Evolutionary conservation across 805 yeast genomes (phyloP).

Genomic region (Candida fluviatilis): DNA sequence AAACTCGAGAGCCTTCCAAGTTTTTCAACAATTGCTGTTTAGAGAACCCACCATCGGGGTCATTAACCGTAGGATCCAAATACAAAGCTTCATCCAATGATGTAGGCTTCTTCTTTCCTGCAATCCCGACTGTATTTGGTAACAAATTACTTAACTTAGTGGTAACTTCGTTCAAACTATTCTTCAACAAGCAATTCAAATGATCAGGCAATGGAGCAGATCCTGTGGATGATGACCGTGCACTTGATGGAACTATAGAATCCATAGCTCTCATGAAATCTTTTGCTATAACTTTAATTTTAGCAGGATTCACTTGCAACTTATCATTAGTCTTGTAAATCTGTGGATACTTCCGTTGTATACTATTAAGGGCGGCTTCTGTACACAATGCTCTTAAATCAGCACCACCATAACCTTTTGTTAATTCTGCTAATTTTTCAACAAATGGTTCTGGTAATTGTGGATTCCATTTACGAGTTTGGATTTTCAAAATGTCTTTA

Average conservation of each 20-base stretch:
- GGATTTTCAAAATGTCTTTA: conserved; percentile 73
- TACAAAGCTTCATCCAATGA: conserved; percentile 68
- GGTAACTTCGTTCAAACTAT: conserved; percentile 44
- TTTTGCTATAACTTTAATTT: conserved; percentile 68
- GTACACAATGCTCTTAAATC: conserved; percentile 92
- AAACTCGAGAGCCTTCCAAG: conserved; percentile 58
- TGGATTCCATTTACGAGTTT: conserved; percentile 87
- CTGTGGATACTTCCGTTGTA: conserved; percentile 90
- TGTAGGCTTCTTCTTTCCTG: conserved; percentile 42
- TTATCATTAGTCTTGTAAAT: conserved; percentile 76
- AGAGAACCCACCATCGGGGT: conserved; percentile 61
- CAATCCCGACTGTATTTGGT: conserved; percentile 45
- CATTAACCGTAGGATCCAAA: conserved; percentile 52
- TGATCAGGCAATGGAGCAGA: conserved; percentile 78
- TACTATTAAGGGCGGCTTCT: conserved; percentile 89
- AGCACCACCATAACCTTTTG: conserved; percentile 98
- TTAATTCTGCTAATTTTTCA: conserved; percentile 64
- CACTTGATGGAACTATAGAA: conserved; percentile 87
- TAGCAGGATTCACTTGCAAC: conserved; percentile 63
- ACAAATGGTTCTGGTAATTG: conserved; percentile 57
- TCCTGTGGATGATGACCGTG: conserved; percentile 70
- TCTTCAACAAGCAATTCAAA: conserved; percentile 58
- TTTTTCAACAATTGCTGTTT: conserved; percentile 56
- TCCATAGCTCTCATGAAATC: conserved; percentile 86
- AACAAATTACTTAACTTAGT: conserved; percentile 50